Base-by-base conservation (phyloP, 495 filamentous ascomycete genomes). In the Articulospora tetracladia region DNA sequence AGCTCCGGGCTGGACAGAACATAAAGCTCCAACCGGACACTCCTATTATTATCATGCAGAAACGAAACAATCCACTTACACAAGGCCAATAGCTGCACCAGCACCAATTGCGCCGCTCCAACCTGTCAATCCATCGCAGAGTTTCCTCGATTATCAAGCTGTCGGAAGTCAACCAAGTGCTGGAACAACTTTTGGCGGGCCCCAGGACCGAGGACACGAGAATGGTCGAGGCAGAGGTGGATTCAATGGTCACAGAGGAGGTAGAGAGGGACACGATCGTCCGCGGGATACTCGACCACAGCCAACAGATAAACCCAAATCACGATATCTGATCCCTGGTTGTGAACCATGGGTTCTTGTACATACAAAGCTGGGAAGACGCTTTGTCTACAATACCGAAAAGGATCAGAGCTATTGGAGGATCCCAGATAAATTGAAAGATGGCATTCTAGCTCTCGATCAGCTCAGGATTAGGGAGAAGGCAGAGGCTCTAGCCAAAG, bases 371-470 rank as follows among this genome's bases (percentile, higher is more conserved):
- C 79, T 91, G 64, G 89, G 90, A 20, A 81, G 95, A 53, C 79
- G 91, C 53, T 98, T 98, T 70, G 92, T 91, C 1, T 87, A 95
- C 73, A 97, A 98, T 65, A 75, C 82, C 0, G 80, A 83, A 50
- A 92, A 88, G 49, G 88, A 92, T 26, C 85, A 91, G 63, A 97
- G 93, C 70, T 90, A 92, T 73, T 98, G 94, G 94, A 89, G 87
- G 64, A 88, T 96, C 58, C 93, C 94, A 1, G 79, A 86, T 51
- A 86, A 95, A 66, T 80, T 98, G 10, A 83, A 91, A 79, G 85
- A 86, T 66, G 91, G 81, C 3, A 89, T 97, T 19, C 72, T 89
- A 2, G 88, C 92, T 58, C 81, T 88, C 51, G 92, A 83, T 70
- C 73, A 79, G 54, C 78, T 73, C 48, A 72, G 83, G 12, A 82